Evolutionary conservation across 1,284 basidiomycete species (phyloP).

Genomic region (Leccinum pallidistipes): DNA sequence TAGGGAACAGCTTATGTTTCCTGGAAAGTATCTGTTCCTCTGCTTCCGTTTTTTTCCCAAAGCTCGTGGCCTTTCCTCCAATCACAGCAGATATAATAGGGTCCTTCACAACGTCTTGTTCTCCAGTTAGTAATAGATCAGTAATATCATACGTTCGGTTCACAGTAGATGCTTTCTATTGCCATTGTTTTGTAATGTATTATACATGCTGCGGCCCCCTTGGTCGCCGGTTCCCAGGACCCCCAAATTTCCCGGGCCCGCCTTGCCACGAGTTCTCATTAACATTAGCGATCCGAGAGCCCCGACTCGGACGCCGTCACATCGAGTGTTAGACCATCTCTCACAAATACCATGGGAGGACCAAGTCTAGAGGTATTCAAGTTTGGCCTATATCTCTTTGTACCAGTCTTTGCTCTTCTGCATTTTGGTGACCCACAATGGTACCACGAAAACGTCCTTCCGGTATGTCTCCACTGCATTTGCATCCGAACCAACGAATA

Average conservation of each 20-base stretch:
- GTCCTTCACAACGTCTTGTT: conserved; percentile 30
- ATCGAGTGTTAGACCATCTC: not conserved
- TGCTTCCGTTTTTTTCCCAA: not conserved
- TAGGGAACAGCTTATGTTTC: no score
- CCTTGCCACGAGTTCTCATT: not conserved
- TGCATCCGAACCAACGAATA: not conserved
- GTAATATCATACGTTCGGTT: no score
- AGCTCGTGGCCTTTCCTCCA: not conserved
- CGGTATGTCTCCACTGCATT: conserved; percentile 50
- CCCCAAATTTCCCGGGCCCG: not conserved
- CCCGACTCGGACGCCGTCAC: not conserved
- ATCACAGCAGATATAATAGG: not conserved
- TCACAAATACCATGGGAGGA: conserved; percentile 60
- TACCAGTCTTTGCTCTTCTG: conserved; percentile 69
- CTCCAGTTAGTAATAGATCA: not conserved
- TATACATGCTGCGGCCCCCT: not conserved
- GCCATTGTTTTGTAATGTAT: no score
- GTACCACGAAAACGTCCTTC: conserved; percentile 82
- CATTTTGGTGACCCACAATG: conserved; percentile 91
- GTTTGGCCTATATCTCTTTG: conserved; percentile 86
- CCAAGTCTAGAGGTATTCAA: conserved; percentile 87
- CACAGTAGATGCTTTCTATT: no score
- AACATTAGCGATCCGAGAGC: not conserved
- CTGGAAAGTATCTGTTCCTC: no score
- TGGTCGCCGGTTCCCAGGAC: not conserved